Evolutionary conservation across 306 rosid species (phyloP).

Genomic region (Glycine soja): DNA sequence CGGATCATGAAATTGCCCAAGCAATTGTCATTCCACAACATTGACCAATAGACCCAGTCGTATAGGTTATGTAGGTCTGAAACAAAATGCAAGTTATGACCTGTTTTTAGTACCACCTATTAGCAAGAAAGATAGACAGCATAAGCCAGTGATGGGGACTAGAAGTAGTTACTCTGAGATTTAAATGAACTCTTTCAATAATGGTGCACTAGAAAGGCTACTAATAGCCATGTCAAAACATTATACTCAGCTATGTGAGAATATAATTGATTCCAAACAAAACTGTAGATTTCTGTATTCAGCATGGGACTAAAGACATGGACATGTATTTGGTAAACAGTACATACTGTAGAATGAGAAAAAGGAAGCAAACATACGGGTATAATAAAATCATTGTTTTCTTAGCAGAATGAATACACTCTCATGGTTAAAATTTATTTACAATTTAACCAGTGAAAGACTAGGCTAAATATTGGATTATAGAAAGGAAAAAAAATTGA

Average conservation of each 20-base stretch:
- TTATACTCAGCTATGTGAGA: conserved; percentile 5
- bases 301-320: not conserved
- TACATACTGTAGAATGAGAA: conserved; percentile 1
- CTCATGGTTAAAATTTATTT: conserved; percentile 15
- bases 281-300: not conserved
- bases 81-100: conserved; percentile 4
- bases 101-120: not conserved
- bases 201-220: conserved; percentile 33
- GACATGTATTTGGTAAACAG: not conserved
- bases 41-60: conserved; percentile 11
- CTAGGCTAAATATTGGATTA: no score
- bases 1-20: not conserved
- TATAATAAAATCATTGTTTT: not conserved
- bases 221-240: conserved; percentile 17
- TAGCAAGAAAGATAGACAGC: not conserved
- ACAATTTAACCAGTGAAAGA: not conserved
- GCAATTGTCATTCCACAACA: no score
- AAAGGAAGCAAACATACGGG: not conserved
- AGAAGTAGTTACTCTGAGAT: not conserved
- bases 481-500: no score
- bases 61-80: not conserved
- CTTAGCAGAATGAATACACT: conserved; percentile 6
- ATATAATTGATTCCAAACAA: not conserved
- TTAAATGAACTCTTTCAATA: not conserved
- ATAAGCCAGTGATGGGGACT: not conserved